A percentile compares a stretch with the other conserved stretches of the same genome.
These are phyloP conservation scores for Malassezia caprae DNA, from an alignment of 1,284 basidiomycete genomes.

Conservation along the genomic window DNA sequence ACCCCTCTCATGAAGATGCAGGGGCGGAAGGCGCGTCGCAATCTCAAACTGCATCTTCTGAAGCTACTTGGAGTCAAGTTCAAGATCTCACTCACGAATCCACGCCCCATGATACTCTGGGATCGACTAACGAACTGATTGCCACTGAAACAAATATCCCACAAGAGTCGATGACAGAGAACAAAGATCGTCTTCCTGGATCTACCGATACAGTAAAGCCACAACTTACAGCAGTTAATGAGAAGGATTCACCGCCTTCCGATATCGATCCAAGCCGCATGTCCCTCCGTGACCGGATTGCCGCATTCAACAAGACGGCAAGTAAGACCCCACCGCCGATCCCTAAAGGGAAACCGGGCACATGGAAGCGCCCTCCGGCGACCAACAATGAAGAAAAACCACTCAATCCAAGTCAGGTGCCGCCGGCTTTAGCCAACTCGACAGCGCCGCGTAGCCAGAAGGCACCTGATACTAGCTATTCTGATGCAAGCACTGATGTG, in stretches of 20 bases:
- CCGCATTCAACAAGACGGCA: conserved; percentile 44
- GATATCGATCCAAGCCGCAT: conserved; percentile 27
- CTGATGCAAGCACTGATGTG: conserved; percentile 7
- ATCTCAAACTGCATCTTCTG: not conserved
- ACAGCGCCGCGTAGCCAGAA: not conserved
- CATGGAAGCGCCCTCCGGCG: conserved; percentile 39
- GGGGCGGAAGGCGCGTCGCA: no score
- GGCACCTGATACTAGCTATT: conserved; percentile 8
- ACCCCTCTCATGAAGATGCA: no score
- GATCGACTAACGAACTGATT: not conserved
- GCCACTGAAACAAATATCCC: not conserved
- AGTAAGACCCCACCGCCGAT: conserved; percentile 32
- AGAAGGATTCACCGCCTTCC: not conserved
- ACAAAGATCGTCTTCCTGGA: not conserved
- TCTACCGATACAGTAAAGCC: not conserved
- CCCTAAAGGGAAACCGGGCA: conserved; percentile 36
- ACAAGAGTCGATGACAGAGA: not conserved
- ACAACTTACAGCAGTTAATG: not conserved
- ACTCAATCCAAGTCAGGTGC: conserved; percentile 22
- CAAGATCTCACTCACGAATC: not conserved
- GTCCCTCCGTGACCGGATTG: conserved; percentile 42
- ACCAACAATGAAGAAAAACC: conserved; percentile 28
- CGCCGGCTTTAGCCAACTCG: not conserved
- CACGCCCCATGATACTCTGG: not conserved
- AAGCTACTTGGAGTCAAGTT: not conserved